Percentiles rank a stretch among this genome's conserved stretches.
phyloP scores from a whole-genome alignment of 2,329 filamentous ascomycete genomes.

The Geosmithia morbida region DNA sequence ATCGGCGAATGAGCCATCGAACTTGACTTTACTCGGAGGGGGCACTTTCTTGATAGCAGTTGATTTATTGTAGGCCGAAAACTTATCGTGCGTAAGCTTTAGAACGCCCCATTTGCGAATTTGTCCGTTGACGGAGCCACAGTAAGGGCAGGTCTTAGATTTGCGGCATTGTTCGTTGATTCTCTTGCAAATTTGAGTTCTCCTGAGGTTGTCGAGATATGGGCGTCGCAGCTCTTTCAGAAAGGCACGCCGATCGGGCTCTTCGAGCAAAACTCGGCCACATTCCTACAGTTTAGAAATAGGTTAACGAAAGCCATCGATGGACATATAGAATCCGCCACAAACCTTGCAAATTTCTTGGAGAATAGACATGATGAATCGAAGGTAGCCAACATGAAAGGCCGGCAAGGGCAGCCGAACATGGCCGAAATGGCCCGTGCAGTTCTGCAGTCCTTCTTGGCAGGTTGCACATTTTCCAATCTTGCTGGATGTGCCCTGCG shows the following conservation, averaged over 20 bases:
- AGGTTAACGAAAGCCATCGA: background rate
- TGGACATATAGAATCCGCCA: background rate
- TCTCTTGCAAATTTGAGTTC: constrained; percentile 71
- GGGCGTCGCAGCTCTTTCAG: constrained; percentile 70
- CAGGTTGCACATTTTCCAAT: constrained; percentile 69
- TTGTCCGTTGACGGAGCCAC: constrained; percentile 70
- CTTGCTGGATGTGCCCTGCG: constrained; percentile 69
- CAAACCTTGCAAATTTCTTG: constrained; percentile 82
- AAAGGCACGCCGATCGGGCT: constrained; percentile 62
- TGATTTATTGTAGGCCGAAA: constrained; percentile 74
- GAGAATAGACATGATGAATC: constrained; percentile 80
- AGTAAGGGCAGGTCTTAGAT: constrained; percentile 67
- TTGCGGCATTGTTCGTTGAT: constrained; percentile 87
- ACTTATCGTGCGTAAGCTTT: constrained; percentile 91
- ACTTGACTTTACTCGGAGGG: constrained; percentile 68
- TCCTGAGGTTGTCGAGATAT: constrained; percentile 73
- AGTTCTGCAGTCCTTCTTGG: constrained; percentile 64
- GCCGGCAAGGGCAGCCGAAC: constrained; percentile 80
- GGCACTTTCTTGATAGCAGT: constrained; percentile 73
- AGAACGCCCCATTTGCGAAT: constrained; percentile 87
- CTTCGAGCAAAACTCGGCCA: constrained; percentile 67
- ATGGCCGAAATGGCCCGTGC: constrained; percentile 92
- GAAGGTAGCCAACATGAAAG: constrained; percentile 93
- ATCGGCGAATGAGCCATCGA: constrained; percentile 72
- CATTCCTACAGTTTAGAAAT: constrained; percentile 42